phyloP scores from a whole-genome alignment of 164 flowering plant genomes.

The Berberis thunbergii region DNA sequence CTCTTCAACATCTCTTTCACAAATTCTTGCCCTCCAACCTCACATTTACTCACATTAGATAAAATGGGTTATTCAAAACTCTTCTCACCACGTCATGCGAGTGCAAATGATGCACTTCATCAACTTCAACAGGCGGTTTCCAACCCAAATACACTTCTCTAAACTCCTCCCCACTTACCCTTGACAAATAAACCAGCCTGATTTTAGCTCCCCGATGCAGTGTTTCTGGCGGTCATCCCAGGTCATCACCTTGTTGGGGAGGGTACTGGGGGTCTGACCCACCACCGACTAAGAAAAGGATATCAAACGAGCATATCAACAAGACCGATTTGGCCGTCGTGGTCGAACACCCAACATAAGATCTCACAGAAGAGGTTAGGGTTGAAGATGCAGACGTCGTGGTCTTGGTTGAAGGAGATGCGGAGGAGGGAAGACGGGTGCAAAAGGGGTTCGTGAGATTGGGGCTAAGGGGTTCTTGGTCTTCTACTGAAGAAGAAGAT shows the following conservation, averaged over 20 bases:
- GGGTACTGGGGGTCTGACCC: constrained; percentile 57
- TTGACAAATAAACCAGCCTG: no score
- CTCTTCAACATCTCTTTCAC: no score
- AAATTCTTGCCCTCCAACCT: no score
- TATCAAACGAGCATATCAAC: constrained; percentile 73
- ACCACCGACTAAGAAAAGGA: constrained; percentile 58
- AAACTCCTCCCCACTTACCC: no score
- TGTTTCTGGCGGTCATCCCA: constrained; percentile 57
- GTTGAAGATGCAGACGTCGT: constrained; percentile 53
- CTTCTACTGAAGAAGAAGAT: background rate
- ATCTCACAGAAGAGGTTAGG: constrained; percentile 51
- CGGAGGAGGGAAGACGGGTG: constrained; percentile 29
- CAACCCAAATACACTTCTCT: no score
- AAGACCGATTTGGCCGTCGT: constrained; percentile 36
- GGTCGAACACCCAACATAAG: constrained; percentile 46
- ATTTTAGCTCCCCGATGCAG: constrained; percentile 51
- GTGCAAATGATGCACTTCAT: no score
- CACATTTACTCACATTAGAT: no score
- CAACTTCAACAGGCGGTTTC: no score
- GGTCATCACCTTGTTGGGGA: constrained; percentile 47
- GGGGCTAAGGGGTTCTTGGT: background rate
- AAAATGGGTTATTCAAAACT: no score
- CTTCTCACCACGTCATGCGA: no score
- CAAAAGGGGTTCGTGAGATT: constrained; percentile 2
- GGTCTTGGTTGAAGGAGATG: constrained; percentile 66